A percentile compares a stretch with the other conserved stretches of the same genome.
These are phyloP conservation scores for Penicillium sp. DNA, from an alignment of 2,329 filamentous ascomycete species.

Conservation along the genomic window DNA sequence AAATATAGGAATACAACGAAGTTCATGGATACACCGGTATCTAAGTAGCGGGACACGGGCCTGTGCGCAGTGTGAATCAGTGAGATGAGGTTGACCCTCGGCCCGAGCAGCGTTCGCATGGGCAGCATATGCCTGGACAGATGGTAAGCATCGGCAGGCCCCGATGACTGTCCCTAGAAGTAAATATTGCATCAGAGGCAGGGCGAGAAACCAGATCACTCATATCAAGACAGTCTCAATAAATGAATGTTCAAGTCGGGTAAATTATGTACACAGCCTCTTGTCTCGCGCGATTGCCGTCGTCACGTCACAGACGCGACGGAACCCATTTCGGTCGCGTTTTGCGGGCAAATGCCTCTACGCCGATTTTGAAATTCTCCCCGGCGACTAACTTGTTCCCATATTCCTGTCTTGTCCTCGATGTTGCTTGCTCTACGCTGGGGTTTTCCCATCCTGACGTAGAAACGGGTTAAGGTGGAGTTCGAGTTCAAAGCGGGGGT, in stretches of 20 bases:
- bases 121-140: background rate
- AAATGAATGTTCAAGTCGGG: background rate
- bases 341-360: conserved; percentile 64
- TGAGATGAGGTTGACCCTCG: background rate
- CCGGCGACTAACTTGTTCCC: conserved; percentile 80
- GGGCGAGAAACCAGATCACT: background rate
- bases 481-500: too few relatives aligned
- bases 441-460: conserved; percentile 59
- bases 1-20: background rate
- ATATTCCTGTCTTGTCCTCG: conserved; percentile 80
- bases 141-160: background rate
- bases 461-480: too few relatives aligned
- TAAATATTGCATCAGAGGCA: too few relatives aligned
- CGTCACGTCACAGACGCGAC: conserved; percentile 10
- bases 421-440: conserved; percentile 64
- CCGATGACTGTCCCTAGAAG: background rate
- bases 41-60: background rate
- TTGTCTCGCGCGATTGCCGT: background rate
- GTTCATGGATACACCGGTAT: background rate
- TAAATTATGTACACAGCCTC: background rate
- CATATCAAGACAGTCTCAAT: background rate
- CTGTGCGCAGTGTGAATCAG: background rate
- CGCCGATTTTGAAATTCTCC: conserved; percentile 88
- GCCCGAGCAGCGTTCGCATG: background rate
- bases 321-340: conserved; percentile 75